Evolutionary conservation across 129 eudicot species (phyloP), one percentile per base, ranked within the genome.

Genomic region (Centella asiatica): DNA sequence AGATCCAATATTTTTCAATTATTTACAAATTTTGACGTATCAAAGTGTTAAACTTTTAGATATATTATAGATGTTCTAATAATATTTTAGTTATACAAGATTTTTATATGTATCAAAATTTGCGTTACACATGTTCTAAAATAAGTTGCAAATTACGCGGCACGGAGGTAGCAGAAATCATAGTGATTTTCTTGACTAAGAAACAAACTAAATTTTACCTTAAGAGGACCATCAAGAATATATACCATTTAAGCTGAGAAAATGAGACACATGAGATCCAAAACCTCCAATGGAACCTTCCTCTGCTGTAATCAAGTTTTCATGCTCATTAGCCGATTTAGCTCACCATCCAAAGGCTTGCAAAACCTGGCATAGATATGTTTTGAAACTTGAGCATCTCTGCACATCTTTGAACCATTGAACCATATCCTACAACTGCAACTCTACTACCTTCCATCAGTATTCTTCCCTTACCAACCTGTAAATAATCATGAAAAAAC

Each of bases 331-430:
- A 27, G 90, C 95, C 69, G 78, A 22, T 86, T 87, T 46, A 90
- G 90, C 27, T 72, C 60, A 39, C 64, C 80, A 74, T 90, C 95
- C 60, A 90, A 47, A 28, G 95, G 98, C 55, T 90, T 90, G 70
- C 98, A 90, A 47, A 87, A 90, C 64, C 98, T 89, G 12, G 98
- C 98, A 72, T 90, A 95, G 15, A 95, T 94, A 51, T 87, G 94
- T 5, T 95, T 90, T 73, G 81, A 47, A 39, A 77, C 70, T 52
- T 81, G 57, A 45, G 74, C 65, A 10, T 95, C 85, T 49, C 94
- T 75, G 84, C 52, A 63, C 98, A 90, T 53, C 81, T 86, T 67
- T 80, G 94, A 57, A 87, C 98, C 1, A 85, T 89, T 32, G 98
- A 12, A 37, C 98, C 98, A 37, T 86, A 90, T 3, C 98, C 98